phyloP scores from a whole-genome alignment of 108 stramenopile species.

The Fragilaria crotonensis region DNA sequence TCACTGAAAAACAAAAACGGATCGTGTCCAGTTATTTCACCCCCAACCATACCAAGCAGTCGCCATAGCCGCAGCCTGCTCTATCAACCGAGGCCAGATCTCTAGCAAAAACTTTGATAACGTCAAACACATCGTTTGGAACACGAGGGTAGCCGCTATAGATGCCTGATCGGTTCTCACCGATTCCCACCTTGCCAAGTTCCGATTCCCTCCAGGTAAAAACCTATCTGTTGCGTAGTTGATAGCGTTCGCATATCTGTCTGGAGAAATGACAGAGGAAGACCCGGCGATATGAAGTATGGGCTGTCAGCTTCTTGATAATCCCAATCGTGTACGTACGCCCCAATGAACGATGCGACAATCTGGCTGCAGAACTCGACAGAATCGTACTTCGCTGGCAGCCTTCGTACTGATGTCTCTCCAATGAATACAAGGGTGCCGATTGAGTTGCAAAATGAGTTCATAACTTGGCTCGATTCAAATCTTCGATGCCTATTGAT shows the following conservation, averaged over 20 bases:
- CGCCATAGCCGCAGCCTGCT: conserved; percentile 42
- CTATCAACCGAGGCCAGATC: conserved; percentile 42
- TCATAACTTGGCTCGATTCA: background rate
- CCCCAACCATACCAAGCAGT: conserved; percentile 37
- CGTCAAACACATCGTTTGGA: conserved; percentile 26
- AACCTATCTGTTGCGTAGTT: conserved; percentile 9
- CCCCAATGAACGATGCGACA: conserved; percentile 22
- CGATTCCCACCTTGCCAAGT: conserved; percentile 9
- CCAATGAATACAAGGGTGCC: conserved; percentile 39
- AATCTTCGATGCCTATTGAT: background rate
- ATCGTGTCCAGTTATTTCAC: conserved; percentile 19
- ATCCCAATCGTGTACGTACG: conserved; percentile 12
- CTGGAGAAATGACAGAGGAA: conserved; percentile 19
- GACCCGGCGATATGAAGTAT: conserved; percentile 7
- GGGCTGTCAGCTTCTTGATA: background rate
- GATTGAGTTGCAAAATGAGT: conserved; percentile 27
- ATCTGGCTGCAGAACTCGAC: conserved; percentile 22
- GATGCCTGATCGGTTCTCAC: background rate
- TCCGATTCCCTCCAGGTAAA: background rate
- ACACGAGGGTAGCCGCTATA: background rate
- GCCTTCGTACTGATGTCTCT: conserved; percentile 21
- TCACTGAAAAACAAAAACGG: conserved; percentile 25
- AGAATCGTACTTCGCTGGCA: conserved; percentile 20
- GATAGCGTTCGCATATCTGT: conserved; percentile 33
- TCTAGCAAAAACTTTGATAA: conserved; percentile 32